Percentiles rank a stretch among this genome's conserved stretches.
These are phyloP conservation scores for Microbotryum saponariae DNA, from an alignment of 1,284 basidiomycete species.

Conservation along the genomic window DNA sequence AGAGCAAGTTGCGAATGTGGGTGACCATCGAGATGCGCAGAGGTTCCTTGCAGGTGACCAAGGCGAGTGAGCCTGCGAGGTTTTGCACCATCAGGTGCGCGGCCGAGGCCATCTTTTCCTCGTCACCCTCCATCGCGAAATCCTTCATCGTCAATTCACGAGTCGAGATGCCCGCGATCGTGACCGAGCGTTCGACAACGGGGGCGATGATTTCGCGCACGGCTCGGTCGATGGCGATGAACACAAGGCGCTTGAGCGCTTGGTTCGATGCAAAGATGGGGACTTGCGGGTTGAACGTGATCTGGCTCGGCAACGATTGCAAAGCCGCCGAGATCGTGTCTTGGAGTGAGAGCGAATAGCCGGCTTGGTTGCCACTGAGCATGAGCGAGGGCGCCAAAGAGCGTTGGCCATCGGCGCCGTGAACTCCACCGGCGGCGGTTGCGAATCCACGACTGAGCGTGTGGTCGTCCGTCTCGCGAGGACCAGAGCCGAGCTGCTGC, in stretches of 20 bases:
- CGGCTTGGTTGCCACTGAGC: slow-evolving; percentile 32
- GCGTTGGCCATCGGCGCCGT: slow-evolving; percentile 21
- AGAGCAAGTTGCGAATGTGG: slow-evolving; percentile 71
- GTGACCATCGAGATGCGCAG: slow-evolving; percentile 85
- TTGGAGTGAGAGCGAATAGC: slow-evolving; percentile 36
- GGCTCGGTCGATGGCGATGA: slow-evolving; percentile 84
- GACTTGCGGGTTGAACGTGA: slow-evolving; percentile 63
- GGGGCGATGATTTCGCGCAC: slow-evolving; percentile 97
- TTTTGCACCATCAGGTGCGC: slow-evolving; percentile 96
- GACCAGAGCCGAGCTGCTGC: slow-evolving; percentile 65
- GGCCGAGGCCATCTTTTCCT: slow-evolving; percentile 81
- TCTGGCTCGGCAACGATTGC: slow-evolving; percentile 59
- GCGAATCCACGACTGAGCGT: slow-evolving; percentile 6
- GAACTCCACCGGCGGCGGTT: slow-evolving; percentile 9
- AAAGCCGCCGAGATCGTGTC: slow-evolving; percentile 61
- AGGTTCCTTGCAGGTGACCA: slow-evolving; percentile 98
- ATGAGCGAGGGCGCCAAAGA: slow-evolving; percentile 16
- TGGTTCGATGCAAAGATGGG: slow-evolving; percentile 64
- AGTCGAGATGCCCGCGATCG: slow-evolving; percentile 96
- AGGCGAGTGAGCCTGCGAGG: slow-evolving; percentile 87
- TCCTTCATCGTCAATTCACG: slow-evolving; percentile 93
- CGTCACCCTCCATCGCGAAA: slow-evolving; percentile 88
- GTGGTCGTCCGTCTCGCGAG: slow-evolving; percentile 42
- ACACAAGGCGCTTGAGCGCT: slow-evolving; percentile 82
- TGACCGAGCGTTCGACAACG: slow-evolving; percentile 97